Conservation (phyloP, 106 monocot genomes). For the Dioscorea alata region DNA sequence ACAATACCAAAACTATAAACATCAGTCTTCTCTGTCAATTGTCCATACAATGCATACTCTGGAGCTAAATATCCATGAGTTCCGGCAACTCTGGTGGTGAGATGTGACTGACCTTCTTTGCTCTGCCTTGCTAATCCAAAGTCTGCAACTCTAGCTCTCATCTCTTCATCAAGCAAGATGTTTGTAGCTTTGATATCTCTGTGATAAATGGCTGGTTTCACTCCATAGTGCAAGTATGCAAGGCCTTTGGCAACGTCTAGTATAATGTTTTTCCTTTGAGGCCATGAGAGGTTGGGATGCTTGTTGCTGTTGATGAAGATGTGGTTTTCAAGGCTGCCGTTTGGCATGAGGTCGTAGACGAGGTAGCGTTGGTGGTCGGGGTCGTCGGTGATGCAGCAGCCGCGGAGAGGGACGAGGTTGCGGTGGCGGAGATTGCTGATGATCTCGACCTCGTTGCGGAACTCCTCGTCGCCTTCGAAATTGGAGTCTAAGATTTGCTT, state of each 20-base stretch:
- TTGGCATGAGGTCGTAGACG: constrained; percentile 79
- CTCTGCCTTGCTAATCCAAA: constrained; percentile 61
- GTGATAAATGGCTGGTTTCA: constrained; percentile 77
- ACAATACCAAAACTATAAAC: constrained; percentile 89
- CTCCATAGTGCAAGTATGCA: constrained; percentile 66
- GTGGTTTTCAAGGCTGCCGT: constrained; percentile 47
- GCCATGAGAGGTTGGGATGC: constrained; percentile 34
- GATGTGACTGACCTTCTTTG: constrained; percentile 62
- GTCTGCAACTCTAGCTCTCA: constrained; percentile 71
- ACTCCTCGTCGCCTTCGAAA: constrained; percentile 54
- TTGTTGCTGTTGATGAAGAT: constrained; percentile 20
- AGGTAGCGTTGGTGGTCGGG: constrained; percentile 53
- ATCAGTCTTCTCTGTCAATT: constrained; percentile 93
- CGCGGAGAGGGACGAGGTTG: constrained; percentile 68
- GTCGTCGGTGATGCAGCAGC: constrained; percentile 64
- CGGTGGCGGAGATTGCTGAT: constrained; percentile 72
- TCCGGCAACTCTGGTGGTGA: constrained; percentile 67
- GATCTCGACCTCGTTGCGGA: constrained; percentile 77
- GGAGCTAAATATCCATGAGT: constrained; percentile 78
- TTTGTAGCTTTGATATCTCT: constrained; percentile 86
- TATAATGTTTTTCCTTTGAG: constrained; percentile 63
- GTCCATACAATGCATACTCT: constrained; percentile 92
- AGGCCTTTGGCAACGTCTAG: constrained; percentile 73
- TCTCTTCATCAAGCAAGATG: constrained; percentile 65
- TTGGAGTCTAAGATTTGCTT: constrained; percentile 59